Conservation (phyloP, 345 rosid species). For the Eucalyptus albens region DNA sequence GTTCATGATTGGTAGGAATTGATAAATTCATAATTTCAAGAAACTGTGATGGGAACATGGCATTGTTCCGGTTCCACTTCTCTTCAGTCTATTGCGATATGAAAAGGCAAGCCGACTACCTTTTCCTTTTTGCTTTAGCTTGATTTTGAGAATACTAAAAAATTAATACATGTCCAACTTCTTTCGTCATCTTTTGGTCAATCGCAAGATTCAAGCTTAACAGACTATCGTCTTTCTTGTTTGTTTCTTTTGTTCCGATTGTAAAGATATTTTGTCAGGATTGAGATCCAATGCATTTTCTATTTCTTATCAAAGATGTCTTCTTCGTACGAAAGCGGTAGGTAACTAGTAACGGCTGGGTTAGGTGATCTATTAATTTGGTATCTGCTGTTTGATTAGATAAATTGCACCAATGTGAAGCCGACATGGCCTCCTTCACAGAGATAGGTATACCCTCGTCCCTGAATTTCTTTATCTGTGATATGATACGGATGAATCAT, state of each 20-base stretch:
- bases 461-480: background rate
- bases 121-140: background rate
- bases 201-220: background rate
- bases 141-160: background rate
- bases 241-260: background rate
- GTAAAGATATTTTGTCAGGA: background rate
- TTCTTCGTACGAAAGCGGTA: background rate
- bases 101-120: background rate
- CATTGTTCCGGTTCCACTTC: background rate
- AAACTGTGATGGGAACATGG: background rate
- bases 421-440: background rate
- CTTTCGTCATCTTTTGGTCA: background rate
- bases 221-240: background rate
- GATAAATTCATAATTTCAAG: background rate
- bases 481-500: background rate
- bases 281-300: background rate
- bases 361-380: background rate
- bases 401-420: background rate
- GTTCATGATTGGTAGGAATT: background rate
- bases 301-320: background rate
- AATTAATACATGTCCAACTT: background rate
- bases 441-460: background rate
- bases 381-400: background rate
- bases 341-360: background rate
- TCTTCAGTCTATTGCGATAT: background rate